Base-by-base conservation (phyloP, 371 early-diverging fungal genomes). In the Mucor ambiguus region DNA sequence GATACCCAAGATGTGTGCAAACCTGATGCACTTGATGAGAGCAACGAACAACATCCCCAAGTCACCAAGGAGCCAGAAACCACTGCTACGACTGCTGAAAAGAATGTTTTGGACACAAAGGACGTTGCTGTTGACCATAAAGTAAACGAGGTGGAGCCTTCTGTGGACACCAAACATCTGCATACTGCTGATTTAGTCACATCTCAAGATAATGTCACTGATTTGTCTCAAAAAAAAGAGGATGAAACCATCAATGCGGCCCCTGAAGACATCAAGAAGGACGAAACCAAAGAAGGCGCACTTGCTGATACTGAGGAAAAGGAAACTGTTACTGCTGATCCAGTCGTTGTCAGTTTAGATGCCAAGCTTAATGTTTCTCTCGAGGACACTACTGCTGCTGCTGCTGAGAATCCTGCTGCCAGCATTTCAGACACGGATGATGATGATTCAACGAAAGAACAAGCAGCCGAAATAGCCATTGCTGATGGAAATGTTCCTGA, bases 151-250 rank as follows among this genome's bases (percentile, higher is more conserved):
- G 5, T 14, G 28, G 52, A 28, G 12, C 12, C 9, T 52, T 4
- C 28, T 28, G 46, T 46, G 11, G 46, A 46, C 22, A 46, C 46
- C 20, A 26, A 52, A 4, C 52, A 52, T 52, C 52, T 52, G 6
- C 52, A 52, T 24, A 52, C 52, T 12, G 28, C 52, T 26, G 52
- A 52, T 28, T 24, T 52, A 28, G 52, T 52, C 16, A 28, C 52
- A 12, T 52, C 52, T 4, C 16, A 52, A 28, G 52, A 52, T 14
- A 24, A 52, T 52, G 28, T 52, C 24, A 56, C 33, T 56, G 56
- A 56, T 33, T 56, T 56, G 52, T 52, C 52, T 28, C 52, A 52
- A 52, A 52, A 52, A 28, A 16, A 52, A 12, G 52, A 26, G 24
- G 28, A 10, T 24, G 22, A 52, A 52, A 16, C 52, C 28, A 28